phyloP scores from a whole-genome alignment of 2,329 filamentous ascomycete genomes.

The Penicillium sp. region DNA sequence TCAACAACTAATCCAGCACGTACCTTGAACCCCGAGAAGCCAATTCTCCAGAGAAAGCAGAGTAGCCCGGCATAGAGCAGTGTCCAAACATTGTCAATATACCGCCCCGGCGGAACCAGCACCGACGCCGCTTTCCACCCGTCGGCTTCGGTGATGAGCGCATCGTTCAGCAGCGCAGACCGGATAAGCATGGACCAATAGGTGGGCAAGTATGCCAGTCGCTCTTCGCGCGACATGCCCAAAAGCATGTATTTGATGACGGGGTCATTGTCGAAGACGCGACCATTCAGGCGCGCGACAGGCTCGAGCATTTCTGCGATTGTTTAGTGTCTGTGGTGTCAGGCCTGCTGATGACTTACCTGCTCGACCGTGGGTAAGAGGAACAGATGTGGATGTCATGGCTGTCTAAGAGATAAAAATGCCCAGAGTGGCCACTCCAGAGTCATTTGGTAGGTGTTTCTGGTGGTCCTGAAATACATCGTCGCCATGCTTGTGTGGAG shows the following conservation, averaged over 20 bases:
- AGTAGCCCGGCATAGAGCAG: constrained; percentile 18
- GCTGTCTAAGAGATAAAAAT: neutral
- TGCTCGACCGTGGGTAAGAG: constrained; percentile 13
- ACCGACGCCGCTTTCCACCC: constrained; percentile 21
- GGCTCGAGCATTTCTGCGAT: constrained; percentile 9
- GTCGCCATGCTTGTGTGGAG: neutral
- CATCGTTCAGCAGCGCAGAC: constrained; percentile 20
- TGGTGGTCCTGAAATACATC: neutral
- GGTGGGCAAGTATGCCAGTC: constrained; percentile 17
- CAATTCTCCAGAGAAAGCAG: constrained; percentile 17
- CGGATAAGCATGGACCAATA: constrained; percentile 18
- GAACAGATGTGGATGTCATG: constrained; percentile 9
- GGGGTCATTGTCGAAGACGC: constrained; percentile 19
- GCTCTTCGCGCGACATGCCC: constrained; percentile 14
- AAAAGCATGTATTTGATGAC: constrained; percentile 22
- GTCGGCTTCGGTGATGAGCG: constrained; percentile 21
- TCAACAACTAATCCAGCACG: neutral
- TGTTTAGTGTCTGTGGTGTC: neutral
- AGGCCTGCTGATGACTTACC: constrained; percentile 1
- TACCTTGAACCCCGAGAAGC: constrained; percentile 17
- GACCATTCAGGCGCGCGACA: constrained; percentile 18
- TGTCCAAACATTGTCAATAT: constrained; percentile 17
- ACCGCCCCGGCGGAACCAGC: constrained; percentile 13
- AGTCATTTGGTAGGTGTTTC: constrained; percentile 1
- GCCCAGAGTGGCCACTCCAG: neutral